Base-by-base conservation (phyloP, 768 basidiomycete species). In the Amanita rubescens region DNA sequence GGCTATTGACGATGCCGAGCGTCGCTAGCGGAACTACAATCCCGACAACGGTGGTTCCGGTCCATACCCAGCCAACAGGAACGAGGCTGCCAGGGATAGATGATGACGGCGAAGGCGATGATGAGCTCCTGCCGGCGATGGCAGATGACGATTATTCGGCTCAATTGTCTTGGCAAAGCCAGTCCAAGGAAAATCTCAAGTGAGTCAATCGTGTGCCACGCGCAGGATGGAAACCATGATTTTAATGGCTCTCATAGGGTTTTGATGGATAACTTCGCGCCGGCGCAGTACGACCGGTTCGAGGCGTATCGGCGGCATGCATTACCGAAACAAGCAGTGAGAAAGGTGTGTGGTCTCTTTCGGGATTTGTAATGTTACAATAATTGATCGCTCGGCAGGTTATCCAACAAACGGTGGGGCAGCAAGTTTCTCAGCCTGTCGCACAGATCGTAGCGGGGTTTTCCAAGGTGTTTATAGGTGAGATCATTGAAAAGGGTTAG, bases 361-460 rank as follows among this genome's bases (percentile, higher is more conserved):
- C 11, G 41, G 17, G 4, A 30, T 14, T 14, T 9, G 14, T 20
- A n/a, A n/a, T 10, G 14, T 49, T 43, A 19, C 34, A 17, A 30
- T 38, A 47, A 35, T 14, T 42, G 4, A 20, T 19, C 17, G 24
- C 27, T 47, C 25, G 49, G 5, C 56, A 93, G 90, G 82, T 92
- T 30, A 87, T 95, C 57, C 90, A 91, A 62, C 87, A 91, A 67
- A 79, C 81, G 1, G 72, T 84, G 0, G 85, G 85, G 14, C 85
- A 90, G 55, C 87, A 91, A 60, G 88, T 90, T 5, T 90, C 90
- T 3, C 84, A 85, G 60, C 88, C 90, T 3, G 87, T 94, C 4
- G 86, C 92, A 1, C 91, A 93, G 57, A 82, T 94, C 41, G 86
- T 94, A 2, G 90, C 91, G 5, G 93, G 93, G 56, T 87, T 95